These are phyloP conservation scores for Collybiopsis luxurians DNA, from an alignment of 768 basidiomycete genomes.

Conservation along the genomic window DNA sequence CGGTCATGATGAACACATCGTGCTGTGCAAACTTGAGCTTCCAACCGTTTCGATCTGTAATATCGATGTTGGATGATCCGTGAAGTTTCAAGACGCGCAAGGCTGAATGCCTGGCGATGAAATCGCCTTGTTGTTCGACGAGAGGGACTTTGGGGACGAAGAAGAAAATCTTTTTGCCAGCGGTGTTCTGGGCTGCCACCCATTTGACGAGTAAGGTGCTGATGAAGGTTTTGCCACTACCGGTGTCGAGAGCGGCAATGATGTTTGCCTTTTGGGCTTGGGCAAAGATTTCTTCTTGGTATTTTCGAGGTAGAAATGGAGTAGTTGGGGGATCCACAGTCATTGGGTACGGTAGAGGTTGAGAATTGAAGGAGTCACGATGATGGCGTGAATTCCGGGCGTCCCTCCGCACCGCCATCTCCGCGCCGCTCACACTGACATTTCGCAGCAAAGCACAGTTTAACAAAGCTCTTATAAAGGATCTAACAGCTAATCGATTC, in stretches of 20 bases:
- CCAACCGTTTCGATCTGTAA: conserved; percentile 69
- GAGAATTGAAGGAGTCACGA: too few species aligned
- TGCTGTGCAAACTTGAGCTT: conserved; percentile 53
- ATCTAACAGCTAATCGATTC: neutral
- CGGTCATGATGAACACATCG: conserved; percentile 86
- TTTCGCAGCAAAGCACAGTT: too few species aligned
- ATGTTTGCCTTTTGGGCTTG: conserved; percentile 65
- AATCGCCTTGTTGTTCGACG: conserved; percentile 78
- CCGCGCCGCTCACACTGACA: too few species aligned
- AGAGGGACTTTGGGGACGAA: conserved; percentile 84
- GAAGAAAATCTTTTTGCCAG: conserved; percentile 69
- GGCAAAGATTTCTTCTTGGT: conserved; percentile 71
- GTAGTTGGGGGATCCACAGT: neutral
- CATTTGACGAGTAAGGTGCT: conserved; percentile 75
- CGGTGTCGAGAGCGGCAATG: conserved; percentile 73
- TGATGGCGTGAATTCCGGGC: too few species aligned
- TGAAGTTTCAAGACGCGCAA: conserved; percentile 66
- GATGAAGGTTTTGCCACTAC: conserved; percentile 78
- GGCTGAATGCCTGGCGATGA: conserved; percentile 61
- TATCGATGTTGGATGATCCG: conserved; percentile 69
- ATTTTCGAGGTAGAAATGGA: conserved; percentile 37
- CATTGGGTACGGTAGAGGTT: too few species aligned
- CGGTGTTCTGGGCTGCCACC: conserved; percentile 51
- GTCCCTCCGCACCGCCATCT: too few species aligned
- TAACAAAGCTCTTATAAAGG: too few species aligned